Evolutionary conservation across 1,139 yeast species (phyloP).

Genomic region (Debaryomyces udenii): DNA sequence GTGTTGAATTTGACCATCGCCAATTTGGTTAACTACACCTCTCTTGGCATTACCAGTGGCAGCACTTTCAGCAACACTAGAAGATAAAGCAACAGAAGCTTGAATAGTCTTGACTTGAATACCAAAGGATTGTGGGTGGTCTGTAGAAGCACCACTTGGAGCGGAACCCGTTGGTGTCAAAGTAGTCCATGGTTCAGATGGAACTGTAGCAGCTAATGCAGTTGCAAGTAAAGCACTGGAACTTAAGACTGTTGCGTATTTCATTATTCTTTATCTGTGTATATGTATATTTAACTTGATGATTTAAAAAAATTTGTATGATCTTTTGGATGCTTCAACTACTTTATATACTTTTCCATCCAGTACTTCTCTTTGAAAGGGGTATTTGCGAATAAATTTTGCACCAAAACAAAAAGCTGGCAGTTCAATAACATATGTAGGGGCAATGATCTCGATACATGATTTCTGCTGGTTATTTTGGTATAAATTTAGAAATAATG

Average conservation of each 20-base stretch:
- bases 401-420: constrained; percentile 6
- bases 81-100: constrained; percentile 27
- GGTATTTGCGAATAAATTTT: not conserved
- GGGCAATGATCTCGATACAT: constrained; percentile 4
- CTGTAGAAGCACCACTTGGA: constrained; percentile 62
- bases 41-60: constrained; percentile 25
- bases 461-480: constrained; percentile 8
- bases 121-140: constrained; percentile 65
- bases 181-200: constrained; percentile 74
- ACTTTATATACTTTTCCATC: constrained; percentile 6
- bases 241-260: constrained; percentile 30
- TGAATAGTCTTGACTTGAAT: constrained; percentile 62
- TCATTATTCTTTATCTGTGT: constrained; percentile 32
- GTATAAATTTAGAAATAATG: constrained; percentile 1
- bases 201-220: constrained; percentile 65
- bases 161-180: constrained; percentile 62
- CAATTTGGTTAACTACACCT: constrained; percentile 33
- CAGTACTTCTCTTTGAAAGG: too few relatives aligned
- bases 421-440: not conserved
- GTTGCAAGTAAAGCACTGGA: constrained; percentile 44
- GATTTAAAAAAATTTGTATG: not conserved
- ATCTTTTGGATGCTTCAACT: not conserved
- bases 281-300: not conserved
- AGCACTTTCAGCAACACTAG: constrained; percentile 24
- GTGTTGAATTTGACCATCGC: constrained; percentile 46